These are phyloP conservation scores for Leptographium flavum DNA, from an alignment of 2,329 filamentous ascomycete genomes.

Conservation along the genomic window DNA sequence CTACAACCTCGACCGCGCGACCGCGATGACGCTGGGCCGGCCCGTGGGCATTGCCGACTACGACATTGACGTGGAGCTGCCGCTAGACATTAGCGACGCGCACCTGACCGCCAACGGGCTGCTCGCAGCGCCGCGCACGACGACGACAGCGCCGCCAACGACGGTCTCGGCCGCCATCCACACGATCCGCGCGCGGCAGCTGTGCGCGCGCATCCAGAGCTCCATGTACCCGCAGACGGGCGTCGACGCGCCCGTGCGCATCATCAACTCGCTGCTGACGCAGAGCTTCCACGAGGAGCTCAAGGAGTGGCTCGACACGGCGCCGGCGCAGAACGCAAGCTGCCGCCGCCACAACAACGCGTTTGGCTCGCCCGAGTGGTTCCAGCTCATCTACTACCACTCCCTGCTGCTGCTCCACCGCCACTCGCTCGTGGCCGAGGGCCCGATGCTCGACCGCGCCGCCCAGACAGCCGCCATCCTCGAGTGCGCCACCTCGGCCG, in stretches of 20 bases:
- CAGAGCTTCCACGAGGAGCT: conserved; percentile 8
- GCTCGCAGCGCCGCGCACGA: conserved; percentile 10
- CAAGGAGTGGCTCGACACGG: conserved; percentile 13
- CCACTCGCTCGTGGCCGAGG: too few species aligned
- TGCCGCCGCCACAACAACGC: conserved; percentile 13
- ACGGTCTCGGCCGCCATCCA: conserved; percentile 18
- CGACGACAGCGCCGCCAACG: conserved; percentile 10
- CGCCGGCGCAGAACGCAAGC: neutral
- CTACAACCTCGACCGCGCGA: conserved; percentile 14
- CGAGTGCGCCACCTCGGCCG: conserved; percentile 9
- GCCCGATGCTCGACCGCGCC: conserved; percentile 11
- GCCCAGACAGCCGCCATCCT: conserved; percentile 3
- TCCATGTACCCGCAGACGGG: conserved; percentile 11
- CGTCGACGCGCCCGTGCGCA: neutral
- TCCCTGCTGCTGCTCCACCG: conserved; percentile 24
- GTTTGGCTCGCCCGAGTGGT: conserved; percentile 24
- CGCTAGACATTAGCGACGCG: conserved; percentile 18
- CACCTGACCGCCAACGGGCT: conserved; percentile 13
- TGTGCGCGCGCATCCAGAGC: conserved; percentile 17
- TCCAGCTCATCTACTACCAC: conserved; percentile 23
- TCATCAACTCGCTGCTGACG: conserved; percentile 4
- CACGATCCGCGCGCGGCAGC: conserved; percentile 15
- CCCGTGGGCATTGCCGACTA: conserved; percentile 15
- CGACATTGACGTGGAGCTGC: conserved; percentile 16
- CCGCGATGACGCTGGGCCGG: conserved; percentile 14